Conservation (phyloP, 352 stramenopile species). For the Phytophthora multivora region DNA sequence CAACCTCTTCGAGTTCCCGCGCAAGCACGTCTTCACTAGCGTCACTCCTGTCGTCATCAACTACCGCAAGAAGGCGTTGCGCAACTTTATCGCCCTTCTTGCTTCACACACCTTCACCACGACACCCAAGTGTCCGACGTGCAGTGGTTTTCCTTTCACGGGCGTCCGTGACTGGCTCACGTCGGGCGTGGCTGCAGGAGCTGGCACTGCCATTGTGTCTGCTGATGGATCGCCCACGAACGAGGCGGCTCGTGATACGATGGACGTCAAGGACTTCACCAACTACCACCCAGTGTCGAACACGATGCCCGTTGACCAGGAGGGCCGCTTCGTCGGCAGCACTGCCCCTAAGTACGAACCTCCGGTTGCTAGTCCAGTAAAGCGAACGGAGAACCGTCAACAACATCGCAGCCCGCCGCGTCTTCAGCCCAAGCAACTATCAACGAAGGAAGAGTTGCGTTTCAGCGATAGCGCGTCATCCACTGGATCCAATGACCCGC, state of each 20-base stretch:
- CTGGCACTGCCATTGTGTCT: not conserved
- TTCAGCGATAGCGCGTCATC: constrained; percentile 34
- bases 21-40: constrained; percentile 86
- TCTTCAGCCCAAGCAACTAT: constrained; percentile 15
- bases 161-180: constrained; percentile 82
- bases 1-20: constrained; percentile 81
- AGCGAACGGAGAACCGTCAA: constrained; percentile 6
- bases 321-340: constrained; percentile 61
- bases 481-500: constrained; percentile 26
- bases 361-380: constrained; percentile 13
- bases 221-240: constrained; percentile 25
- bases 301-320: constrained; percentile 62
- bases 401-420: constrained; percentile 14
- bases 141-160: constrained; percentile 74
- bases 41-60: constrained; percentile 76
- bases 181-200: constrained; percentile 28
- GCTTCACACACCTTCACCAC: constrained; percentile 85
- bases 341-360: constrained; percentile 16
- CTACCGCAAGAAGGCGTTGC: constrained; percentile 80
- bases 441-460: constrained; percentile 24
- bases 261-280: constrained; percentile 83
- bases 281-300: constrained; percentile 56
- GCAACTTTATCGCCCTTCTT: constrained; percentile 70
- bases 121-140: constrained; percentile 81
- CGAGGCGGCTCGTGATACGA: constrained; percentile 61